These are phyloP conservation scores for Mortierella sp. DNA, from an alignment of 371 early-diverging fungal genomes.

Conservation along the genomic window DNA sequence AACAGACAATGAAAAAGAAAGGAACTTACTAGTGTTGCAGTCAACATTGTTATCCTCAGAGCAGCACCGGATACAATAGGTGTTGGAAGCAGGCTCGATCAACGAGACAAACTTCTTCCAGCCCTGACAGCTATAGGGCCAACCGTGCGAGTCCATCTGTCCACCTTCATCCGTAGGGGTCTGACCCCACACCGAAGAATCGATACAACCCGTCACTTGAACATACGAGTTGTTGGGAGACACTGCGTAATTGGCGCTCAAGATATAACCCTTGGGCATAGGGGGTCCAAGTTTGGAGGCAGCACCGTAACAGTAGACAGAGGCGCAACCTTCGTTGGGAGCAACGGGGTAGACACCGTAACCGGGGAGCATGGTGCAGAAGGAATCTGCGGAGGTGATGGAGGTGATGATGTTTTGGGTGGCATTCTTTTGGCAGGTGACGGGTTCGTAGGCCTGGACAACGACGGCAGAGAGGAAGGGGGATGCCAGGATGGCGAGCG, in stretches of 20 bases:
- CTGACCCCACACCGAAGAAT: constrained; percentile 50
- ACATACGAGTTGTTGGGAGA: constrained; percentile 51
- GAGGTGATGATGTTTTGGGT: constrained; percentile 34
- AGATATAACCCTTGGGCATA: constrained; percentile 57
- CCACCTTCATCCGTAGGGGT: constrained; percentile 64
- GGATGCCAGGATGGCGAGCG: constrained; percentile 22
- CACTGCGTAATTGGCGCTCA: constrained; percentile 48
- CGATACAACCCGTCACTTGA: constrained; percentile 64
- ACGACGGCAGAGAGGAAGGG: constrained; percentile 4
- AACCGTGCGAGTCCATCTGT: constrained; percentile 60
- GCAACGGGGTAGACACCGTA: constrained; percentile 34
- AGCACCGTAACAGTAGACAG: constrained; percentile 34
- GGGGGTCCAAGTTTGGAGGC: constrained; percentile 48
- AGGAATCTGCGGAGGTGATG: constrained; percentile 22
- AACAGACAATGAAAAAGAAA: not conserved
- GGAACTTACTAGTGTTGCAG: constrained; percentile 48
- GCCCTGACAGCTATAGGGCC: constrained; percentile 52
- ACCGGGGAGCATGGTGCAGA: constrained; percentile 46
- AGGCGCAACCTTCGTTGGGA: constrained; percentile 41
- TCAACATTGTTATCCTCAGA: constrained; percentile 27
- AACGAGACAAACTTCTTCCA: constrained; percentile 63
- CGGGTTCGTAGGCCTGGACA: constrained; percentile 28
- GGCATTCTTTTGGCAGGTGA: constrained; percentile 27
- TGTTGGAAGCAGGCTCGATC: constrained; percentile 62
- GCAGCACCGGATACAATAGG: constrained; percentile 64